These are phyloP conservation scores for Rosa persica DNA, from an alignment of 306 rosid species.

Conservation along the genomic window DNA sequence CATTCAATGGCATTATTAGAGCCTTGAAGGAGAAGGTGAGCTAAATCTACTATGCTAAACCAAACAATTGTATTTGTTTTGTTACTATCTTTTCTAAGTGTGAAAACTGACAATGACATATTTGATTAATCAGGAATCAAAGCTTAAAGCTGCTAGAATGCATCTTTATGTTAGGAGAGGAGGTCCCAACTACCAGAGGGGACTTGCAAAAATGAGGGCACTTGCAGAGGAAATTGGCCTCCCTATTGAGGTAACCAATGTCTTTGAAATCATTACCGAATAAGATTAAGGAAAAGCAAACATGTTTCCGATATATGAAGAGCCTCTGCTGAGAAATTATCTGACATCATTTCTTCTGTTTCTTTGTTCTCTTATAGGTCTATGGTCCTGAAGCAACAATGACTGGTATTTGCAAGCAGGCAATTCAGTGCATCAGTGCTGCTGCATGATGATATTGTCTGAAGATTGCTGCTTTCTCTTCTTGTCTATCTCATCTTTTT, in stretches of 20 bases:
- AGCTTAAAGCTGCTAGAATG: conserved; percentile 84
- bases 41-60: not conserved
- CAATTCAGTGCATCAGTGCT: conserved; percentile 81
- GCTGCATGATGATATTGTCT: conserved; percentile 49
- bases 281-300: not conserved
- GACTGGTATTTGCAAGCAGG: conserved; percentile 98
- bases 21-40: conserved; percentile 92
- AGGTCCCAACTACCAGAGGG: conserved; percentile 99
- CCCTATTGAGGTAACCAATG: conserved; percentile 75
- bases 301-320: not conserved
- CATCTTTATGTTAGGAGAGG: conserved; percentile 92
- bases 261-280: conserved; percentile 2
- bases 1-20: conserved; percentile 89
- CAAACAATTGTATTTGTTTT: conserved; percentile 10
- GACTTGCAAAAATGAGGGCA: conserved; percentile 79
- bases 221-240: conserved; percentile 89
- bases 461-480: not conserved
- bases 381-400: conserved; percentile 98
- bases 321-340: not conserved
- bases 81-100: not conserved
- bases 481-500: not conserved
- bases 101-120: conserved; percentile 25
- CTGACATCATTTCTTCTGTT: conserved; percentile 16
- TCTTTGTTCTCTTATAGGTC: conserved; percentile 49
- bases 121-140: conserved; percentile 61